A percentile compares a stretch with the other conserved stretches of the same genome.
Conservation (phyloP, 768 basidiomycete genomes). For the Tylopilus vinaceipallidus region DNA sequence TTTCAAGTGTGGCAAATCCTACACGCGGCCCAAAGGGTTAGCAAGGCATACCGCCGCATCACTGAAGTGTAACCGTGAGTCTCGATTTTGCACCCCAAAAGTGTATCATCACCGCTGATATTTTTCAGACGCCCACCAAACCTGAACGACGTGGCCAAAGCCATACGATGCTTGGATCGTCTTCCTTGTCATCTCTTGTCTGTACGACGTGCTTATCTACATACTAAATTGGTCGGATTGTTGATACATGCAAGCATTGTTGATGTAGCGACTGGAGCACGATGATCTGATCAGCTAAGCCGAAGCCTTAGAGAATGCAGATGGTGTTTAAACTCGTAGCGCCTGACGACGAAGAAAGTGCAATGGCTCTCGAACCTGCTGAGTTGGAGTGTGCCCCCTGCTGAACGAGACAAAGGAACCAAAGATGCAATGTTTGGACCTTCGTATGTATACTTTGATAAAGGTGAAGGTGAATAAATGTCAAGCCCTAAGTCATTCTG, state of each 20-base stretch:
- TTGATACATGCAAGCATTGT: not conserved
- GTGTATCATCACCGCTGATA: no score
- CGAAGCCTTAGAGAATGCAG: not conserved
- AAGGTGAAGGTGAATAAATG: no score
- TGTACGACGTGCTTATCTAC: not conserved
- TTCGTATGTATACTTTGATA: no score
- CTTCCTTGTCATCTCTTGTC: not conserved
- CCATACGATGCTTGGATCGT: not conserved
- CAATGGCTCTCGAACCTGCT: no score
- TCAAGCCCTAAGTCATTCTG: no score
- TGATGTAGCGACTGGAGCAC: not conserved
- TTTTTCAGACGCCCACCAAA: no score
- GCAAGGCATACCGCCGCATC: slow-evolving; percentile 1
- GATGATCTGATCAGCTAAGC: not conserved
- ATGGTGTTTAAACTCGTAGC: not conserved
- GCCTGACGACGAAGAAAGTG: not conserved
- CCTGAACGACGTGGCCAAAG: not conserved
- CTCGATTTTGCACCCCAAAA: no score
- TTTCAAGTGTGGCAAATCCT: slow-evolving; percentile 2
- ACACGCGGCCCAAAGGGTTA: slow-evolving; percentile 5
- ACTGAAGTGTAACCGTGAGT: slow-evolving; percentile 2
- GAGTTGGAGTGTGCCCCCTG: no score
- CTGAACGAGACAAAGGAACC: no score
- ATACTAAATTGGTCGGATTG: not conserved
- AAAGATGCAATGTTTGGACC: no score